Evolutionary conservation across 1,139 yeast species (phyloP).

Genomic region (Candida sp.): DNA sequence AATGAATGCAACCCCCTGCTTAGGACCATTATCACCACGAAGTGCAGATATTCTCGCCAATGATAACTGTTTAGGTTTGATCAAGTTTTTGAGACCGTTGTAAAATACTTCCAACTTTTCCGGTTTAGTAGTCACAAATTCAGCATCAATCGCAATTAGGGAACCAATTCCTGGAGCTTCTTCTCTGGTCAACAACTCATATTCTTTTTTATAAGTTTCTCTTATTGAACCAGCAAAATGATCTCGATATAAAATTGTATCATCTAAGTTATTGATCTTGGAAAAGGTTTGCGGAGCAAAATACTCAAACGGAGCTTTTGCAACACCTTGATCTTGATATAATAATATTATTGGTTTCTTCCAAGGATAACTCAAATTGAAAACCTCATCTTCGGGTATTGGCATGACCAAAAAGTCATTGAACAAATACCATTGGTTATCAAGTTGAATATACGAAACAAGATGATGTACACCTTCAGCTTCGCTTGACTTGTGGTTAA

Average conservation of each 20-base stretch:
- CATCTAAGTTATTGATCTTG: slow-evolving; percentile 41
- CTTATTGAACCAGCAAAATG: slow-evolving; percentile 73
- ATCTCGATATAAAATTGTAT: slow-evolving; percentile 67
- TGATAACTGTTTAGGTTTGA: slow-evolving; percentile 74
- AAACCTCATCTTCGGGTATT: slow-evolving; percentile 68
- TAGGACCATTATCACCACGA: slow-evolving; percentile 66
- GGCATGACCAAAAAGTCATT: slow-evolving; percentile 91
- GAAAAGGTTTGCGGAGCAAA: slow-evolving; percentile 18
- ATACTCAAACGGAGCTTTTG: slow-evolving; percentile 25
- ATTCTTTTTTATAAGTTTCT: slow-evolving; percentile 57
- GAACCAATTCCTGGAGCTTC: slow-evolving; percentile 78
- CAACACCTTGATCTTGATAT: slow-evolving; percentile 51
- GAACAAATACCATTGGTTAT: slow-evolving; percentile 73
- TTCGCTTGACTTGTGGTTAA: slow-evolving; percentile 51
- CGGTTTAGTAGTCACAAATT: slow-evolving; percentile 80
- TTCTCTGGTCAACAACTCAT: slow-evolving; percentile 56
- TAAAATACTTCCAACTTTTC: slow-evolving; percentile 75
- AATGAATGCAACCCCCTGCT: slow-evolving; percentile 76
- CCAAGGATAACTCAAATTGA: slow-evolving; percentile 72
- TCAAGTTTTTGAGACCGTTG: slow-evolving; percentile 64
- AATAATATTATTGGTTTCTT: slow-evolving; percentile 76
- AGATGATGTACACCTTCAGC: slow-evolving; percentile 48
- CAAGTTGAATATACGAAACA: slow-evolving; percentile 56
- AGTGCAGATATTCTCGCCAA: slow-evolving; percentile 89
- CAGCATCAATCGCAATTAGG: slow-evolving; percentile 93